These are phyloP conservation scores for Begonia peltatifolia DNA, from an alignment of 306 rosid species.

Conservation along the genomic window DNA sequence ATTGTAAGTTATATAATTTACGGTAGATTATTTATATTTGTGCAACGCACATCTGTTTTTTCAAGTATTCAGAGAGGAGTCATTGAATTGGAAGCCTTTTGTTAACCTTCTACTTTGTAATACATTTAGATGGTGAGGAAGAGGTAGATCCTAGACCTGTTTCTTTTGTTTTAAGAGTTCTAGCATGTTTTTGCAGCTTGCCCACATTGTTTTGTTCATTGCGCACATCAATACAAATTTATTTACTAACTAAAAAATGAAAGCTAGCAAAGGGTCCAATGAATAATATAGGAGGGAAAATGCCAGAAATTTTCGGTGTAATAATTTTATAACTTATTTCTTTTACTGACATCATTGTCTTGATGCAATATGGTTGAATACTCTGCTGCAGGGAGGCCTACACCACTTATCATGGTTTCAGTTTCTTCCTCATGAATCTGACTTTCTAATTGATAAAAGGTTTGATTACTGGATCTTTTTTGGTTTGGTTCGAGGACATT, in stretches of 20 bases:
- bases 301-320: not conserved
- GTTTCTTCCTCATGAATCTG: constrained; percentile 81
- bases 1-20: constrained; percentile 18
- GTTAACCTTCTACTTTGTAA: too few relatives aligned
- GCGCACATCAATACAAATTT: not conserved
- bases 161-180: not conserved
- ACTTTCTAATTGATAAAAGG: constrained; percentile 75
- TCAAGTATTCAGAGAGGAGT: too few relatives aligned
- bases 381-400: constrained; percentile 57
- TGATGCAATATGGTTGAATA: constrained; percentile 3
- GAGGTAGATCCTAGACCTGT: not conserved
- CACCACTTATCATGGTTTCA: constrained; percentile 93
- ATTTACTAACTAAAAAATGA: not conserved
- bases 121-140: too few relatives aligned
- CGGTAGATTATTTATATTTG: not conserved
- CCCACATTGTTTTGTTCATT: not conserved
- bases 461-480: constrained; percentile 13
- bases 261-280: too few relatives aligned
- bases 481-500: not conserved
- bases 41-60: not conserved
- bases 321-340: not conserved
- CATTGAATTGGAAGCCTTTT: too few relatives aligned
- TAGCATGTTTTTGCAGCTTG: constrained; percentile 2
- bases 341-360: not conserved
- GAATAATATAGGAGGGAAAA: not conserved